phyloP scores from a whole-genome alignment of 768 basidiomycete genomes.

The Boletus sp. region DNA sequence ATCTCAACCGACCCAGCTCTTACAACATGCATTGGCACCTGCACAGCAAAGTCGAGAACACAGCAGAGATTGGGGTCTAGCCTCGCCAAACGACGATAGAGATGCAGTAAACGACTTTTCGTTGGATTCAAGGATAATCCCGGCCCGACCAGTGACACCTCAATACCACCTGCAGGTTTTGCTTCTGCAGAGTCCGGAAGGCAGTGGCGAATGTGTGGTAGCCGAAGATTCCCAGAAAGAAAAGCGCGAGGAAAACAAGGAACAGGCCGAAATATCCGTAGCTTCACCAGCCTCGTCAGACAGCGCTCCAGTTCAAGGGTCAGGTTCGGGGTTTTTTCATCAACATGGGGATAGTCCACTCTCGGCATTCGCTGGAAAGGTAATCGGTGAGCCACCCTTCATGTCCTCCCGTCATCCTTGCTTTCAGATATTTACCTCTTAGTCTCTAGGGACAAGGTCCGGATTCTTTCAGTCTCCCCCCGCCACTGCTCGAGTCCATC shows the following conservation, averaged over 20 bases:
- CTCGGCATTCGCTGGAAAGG: constrained; percentile 30
- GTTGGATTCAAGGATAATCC: constrained; percentile 40
- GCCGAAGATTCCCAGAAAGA: constrained; percentile 53
- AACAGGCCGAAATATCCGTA: constrained; percentile 4
- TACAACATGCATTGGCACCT: constrained; percentile 43
- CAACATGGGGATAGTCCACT: constrained; percentile 21
- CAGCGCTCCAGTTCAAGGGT: constrained; percentile 22
- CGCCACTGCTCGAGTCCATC: constrained; percentile 10
- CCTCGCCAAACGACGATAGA: constrained; percentile 18
- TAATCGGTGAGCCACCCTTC: constrained; percentile 30
- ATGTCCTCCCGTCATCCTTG: constrained; percentile 16
- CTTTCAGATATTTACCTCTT: constrained; percentile 27
- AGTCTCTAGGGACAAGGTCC: constrained; percentile 29
- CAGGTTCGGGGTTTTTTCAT: constrained; percentile 26
- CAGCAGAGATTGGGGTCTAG: constrained; percentile 4
- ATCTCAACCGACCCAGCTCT: constrained; percentile 55
- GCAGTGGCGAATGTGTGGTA: constrained; percentile 20
- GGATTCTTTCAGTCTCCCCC: constrained; percentile 35
- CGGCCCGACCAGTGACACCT: constrained; percentile 33
- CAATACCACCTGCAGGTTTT: constrained; percentile 46
- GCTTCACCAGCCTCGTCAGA: constrained; percentile 27
- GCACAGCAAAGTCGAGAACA: constrained; percentile 17
- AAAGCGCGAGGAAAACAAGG: constrained; percentile 31
- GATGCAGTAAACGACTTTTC: constrained; percentile 36
- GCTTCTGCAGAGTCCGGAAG: constrained; percentile 3